These are phyloP conservation scores for Elongisporangium anandrum DNA, from an alignment of 352 stramenopile species.

Conservation along the genomic window DNA sequence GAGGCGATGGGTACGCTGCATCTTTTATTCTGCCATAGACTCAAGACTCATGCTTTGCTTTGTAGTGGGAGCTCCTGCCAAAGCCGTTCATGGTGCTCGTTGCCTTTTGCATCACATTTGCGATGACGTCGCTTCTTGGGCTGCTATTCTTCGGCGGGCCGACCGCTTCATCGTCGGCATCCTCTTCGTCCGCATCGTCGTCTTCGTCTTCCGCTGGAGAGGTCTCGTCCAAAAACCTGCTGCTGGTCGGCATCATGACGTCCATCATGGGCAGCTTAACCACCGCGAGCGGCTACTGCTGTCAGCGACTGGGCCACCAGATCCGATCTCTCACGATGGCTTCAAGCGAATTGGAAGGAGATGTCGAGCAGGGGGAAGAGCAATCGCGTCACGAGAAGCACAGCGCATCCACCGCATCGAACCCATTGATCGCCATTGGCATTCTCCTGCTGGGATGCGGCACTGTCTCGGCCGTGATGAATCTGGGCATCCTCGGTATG, in stretches of 20 bases:
- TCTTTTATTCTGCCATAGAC: not conserved
- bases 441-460: constrained; percentile 27
- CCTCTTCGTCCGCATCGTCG: constrained; percentile 6
- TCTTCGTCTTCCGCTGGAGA: constrained; percentile 1
- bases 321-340: constrained; percentile 8
- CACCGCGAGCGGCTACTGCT: constrained; percentile 31
- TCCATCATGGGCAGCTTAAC: constrained; percentile 32
- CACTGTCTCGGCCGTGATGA: constrained; percentile 27
- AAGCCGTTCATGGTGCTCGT: constrained; percentile 19
- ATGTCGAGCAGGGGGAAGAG: not conserved
- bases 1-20: not conserved
- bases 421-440: constrained; percentile 20
- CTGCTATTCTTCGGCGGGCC: constrained; percentile 13
- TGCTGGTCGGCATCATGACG: constrained; percentile 24
- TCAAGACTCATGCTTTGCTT: not conserved
- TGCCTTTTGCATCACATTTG: constrained; percentile 21
- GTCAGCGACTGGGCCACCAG: constrained; percentile 26
- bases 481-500: constrained; percentile 31
- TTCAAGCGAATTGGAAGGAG: not conserved
- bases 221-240: constrained; percentile 2
- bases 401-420: not conserved
- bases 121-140: constrained; percentile 16
- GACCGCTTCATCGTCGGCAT: constrained; percentile 1
- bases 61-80: constrained; percentile 21
- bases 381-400: not conserved